Conservation (phyloP, 129 eudicot genomes). For the Smallanthus sonchifolius region DNA sequence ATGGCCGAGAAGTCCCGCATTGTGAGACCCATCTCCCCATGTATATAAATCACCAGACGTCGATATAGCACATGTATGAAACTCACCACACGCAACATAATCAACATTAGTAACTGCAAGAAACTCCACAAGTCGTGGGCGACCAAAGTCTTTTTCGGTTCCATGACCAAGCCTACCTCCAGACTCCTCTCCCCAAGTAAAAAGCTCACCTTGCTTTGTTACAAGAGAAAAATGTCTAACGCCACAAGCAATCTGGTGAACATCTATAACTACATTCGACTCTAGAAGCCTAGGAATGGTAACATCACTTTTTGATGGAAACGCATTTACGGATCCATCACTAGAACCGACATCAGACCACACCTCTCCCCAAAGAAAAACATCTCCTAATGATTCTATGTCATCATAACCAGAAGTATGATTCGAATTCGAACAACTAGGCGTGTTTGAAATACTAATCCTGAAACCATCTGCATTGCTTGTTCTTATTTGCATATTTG, state of each 20-base stretch:
- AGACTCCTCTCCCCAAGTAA: conserved; percentile 79
- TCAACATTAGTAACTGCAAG: conserved; percentile 59
- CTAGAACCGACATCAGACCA: conserved; percentile 52
- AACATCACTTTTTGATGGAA: conserved; percentile 44
- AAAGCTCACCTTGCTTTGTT: conserved; percentile 44
- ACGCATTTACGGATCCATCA: conserved; percentile 43
- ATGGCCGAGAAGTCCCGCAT: conserved; percentile 87
- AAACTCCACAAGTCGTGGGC: conserved; percentile 66
- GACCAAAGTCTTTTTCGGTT: conserved; percentile 53
- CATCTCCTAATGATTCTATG: conserved; percentile 85
- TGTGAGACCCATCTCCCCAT: conserved; percentile 84
- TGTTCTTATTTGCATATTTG: conserved; percentile 72
- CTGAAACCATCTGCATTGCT: conserved; percentile 75
- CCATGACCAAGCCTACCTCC: conserved; percentile 93
- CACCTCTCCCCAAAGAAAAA: conserved; percentile 78
- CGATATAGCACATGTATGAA: conserved; percentile 73
- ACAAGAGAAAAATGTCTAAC: conserved; percentile 73
- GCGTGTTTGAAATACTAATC: conserved; percentile 80
- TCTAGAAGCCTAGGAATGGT: conserved; percentile 38
- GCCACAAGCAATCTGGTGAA: conserved; percentile 77
- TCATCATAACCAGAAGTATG: conserved; percentile 79
- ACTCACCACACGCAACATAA: conserved; percentile 73
- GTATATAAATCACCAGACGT: conserved; percentile 65
- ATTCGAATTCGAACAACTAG: conserved; percentile 81
- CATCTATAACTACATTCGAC: conserved; percentile 77